Evolutionary conservation across 495 filamentous ascomycete genomes (phyloP), one percentile per base, ranked within the genome.

Genomic region (Penicillium tannophilum): DNA sequence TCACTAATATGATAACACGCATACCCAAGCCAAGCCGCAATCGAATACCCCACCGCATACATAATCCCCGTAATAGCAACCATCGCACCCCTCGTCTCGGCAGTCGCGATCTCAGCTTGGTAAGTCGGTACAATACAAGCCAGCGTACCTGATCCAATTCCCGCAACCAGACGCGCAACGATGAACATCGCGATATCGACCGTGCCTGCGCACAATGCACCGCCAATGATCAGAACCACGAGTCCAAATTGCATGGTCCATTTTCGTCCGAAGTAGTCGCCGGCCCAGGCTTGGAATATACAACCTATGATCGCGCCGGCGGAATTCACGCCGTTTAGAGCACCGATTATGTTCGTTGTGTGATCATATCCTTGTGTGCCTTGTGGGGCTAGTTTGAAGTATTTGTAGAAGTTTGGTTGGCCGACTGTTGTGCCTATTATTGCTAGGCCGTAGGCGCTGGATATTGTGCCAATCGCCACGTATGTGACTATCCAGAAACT

Each of bases 361-460:
- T 70, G 72, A 6, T 49, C 48, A 54, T 79, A 79, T 17, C 72
- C 76, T 14, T 65, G 65, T 28, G 68, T 49, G 26, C 64, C 65
- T 51, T 64, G 47, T 1, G 56, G 26, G 2, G 74, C 64, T 1
- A 79, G 71, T 11, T 67, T 55, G 44, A 78, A 68, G 52, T 66
- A 74, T 17, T 48, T 67, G 59, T 74, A 77, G 60, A 76, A 79
- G 31, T 66, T 68, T 0, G 76, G 73, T 58, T 77, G 76, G 3
- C 79, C 78, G 48, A 82, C 64, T 3, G 77, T 80, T 5, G 76
- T 76, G 16, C 68, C 64, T 43, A 82, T 77, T 51, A 79, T 72
- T n/a, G 75, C 67, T 17, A 77, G 60, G 33, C 77, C 72, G 63
- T 78, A 79, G 33, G 63, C 64, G 56, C 65, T 73, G 23, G 73